Evolutionary conservation across 2,329 filamentous ascomycete species (phyloP).

Genomic region (Fusarium falciforme): DNA sequence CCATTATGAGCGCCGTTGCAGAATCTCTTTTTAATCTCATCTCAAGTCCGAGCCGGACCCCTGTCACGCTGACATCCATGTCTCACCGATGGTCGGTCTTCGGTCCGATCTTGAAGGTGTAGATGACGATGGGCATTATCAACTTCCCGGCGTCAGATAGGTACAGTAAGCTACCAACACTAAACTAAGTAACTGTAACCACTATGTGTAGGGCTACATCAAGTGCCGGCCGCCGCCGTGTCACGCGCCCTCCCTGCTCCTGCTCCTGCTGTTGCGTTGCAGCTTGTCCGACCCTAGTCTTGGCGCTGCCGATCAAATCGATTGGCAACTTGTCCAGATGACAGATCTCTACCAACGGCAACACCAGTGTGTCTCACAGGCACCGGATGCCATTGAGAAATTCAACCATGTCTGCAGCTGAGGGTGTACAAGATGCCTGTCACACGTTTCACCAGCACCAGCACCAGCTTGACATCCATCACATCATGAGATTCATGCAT

Average conservation of each 20-base stretch:
- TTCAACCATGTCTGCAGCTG: neutral
- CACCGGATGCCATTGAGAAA: neutral
- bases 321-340: neutral
- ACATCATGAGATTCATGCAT: neutral
- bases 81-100: constrained; percentile 19
- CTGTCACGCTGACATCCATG: constrained; percentile 4
- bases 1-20: neutral
- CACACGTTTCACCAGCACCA: neutral
- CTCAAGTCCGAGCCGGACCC: neutral
- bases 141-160: constrained; percentile 10
- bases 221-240: neutral
- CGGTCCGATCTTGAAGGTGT: constrained; percentile 30
- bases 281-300: neutral
- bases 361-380: neutral
- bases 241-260: neutral
- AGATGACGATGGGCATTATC: constrained; percentile 30
- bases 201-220: neutral
- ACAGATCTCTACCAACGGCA: neutral
- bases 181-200: neutral
- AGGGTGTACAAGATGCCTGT: neutral
- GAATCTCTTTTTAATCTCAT: neutral
- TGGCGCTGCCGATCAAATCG: neutral
- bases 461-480: neutral
- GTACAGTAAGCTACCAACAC: neutral
- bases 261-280: neutral